Base-by-base conservation (phyloP, 2,329 filamentous ascomycete genomes). In the Septoria linicola region DNA sequence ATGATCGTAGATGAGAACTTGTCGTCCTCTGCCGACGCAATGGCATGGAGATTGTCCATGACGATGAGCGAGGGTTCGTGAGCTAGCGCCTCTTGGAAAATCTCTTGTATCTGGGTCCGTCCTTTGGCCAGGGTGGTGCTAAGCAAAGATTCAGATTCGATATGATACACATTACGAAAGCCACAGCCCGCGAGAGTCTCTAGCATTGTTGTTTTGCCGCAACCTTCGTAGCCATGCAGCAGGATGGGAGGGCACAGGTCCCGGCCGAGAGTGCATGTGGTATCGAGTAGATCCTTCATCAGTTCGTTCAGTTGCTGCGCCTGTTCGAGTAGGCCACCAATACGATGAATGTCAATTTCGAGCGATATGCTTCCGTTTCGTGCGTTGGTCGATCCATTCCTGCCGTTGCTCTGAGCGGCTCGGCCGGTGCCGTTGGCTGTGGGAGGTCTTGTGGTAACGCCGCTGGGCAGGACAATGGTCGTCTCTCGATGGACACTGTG, bases 211-310 rank as follows among this genome's bases (percentile, higher is more conserved):
- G 83, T 86, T 72, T 96, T 96, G 19, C 92, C 92, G 0, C 88
- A 95, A 8, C 92, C 91, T 55, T 82, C 81, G 14, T 88, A 84
- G 11, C 92, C 92, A 66, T 95, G 85, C 3, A 96, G 75, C 19
- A 80, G 32, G 44, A 19, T 62, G 56, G 14, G 17, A 6, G 17
- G 25, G 4, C 5, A 20, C 16, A n/a, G 36, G 34, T 19, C 35
- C 14, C 8, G 13, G 17, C 10, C 17, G 16, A 58, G 34, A 8
- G 21, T n/a, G 3, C 48, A 37, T 2, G 41, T 23, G 6, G 5
- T 25, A 6, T 30, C 14, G 2, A 60, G 32, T 2, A 74, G 62
- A 21, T 63, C 55, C 21, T 60, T 59, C 19, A 95, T 76, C 43
- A 84, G 82, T 31, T 75, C 67, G 66, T 95, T 92, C 55, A 95